Evolutionary conservation across 148 eudicot species (phyloP), one percentile per base, ranked within the genome.

Genomic region (Rhododendron vialii): DNA sequence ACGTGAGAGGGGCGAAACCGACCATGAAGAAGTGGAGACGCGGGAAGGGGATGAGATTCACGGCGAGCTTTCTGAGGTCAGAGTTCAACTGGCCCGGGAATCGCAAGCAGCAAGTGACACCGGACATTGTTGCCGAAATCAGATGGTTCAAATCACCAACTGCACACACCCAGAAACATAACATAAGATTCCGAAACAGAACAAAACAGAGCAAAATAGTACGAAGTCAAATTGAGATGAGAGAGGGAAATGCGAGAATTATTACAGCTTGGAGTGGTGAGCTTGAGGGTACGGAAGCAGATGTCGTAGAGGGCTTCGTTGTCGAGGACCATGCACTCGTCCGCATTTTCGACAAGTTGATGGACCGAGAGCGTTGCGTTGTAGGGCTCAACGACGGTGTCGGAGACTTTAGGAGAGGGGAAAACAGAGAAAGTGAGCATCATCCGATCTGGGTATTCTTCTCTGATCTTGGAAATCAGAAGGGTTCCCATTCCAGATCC

Each of bases 401-500:
- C 90, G 85, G 90, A 22, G 36, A 71, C 76, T 13, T 71, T 71
- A 4, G 76, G 76, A 71, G 76, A 71, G 36, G 76, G 76, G 76
- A 89, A 89, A 0, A 89, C 90, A 13, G 90, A 89, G 85, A 89
- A 89, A 8, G 90, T 89, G 26, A 89, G 88, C 90, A 89, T 89
- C 88, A 86, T 89, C 57, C 90, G 75, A 24, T 89, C 90, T 26
- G 90, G 90, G 86, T 89, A 89, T 59, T 89, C 90, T 88, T 89
- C 90, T 84, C 90, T 86, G 84, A 89, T 89, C 83, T 89, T 89
- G 5, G 90, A 89, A 48, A 89, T 89, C 86, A 89, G 26, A 41
- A 89, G 88, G 43, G 90, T 89, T 0, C 90, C 90, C 90, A 89
- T 89, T 9, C 90, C 90, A 10, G 90, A 89, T 45, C 90, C 90